Conservation (phyloP, 305 asterid genomes). For the Fraxinus platypoda region DNA sequence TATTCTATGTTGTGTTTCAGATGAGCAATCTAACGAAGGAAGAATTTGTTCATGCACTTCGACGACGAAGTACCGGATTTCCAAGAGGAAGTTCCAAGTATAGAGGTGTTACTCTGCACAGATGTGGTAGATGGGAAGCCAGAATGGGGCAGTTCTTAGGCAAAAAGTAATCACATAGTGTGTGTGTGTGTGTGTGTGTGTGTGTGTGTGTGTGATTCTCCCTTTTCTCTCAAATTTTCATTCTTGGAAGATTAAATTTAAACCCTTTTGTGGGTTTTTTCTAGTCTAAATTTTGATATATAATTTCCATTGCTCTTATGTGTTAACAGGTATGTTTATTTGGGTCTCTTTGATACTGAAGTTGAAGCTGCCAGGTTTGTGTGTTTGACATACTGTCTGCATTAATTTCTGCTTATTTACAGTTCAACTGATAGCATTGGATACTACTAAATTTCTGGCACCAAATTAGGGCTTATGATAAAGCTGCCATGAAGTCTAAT, state of each 20-base stretch:
- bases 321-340: conserved; percentile 73
- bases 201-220: neutral
- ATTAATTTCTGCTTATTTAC: neutral
- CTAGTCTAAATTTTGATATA: neutral
- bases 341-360: conserved; percentile 96
- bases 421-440: neutral
- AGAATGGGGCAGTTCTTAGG: conserved; percentile 96
- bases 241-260: neutral
- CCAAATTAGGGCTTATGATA: conserved; percentile 77
- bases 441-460: neutral
- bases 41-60: conserved; percentile 87
- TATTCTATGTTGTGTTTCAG: conserved; percentile 30
- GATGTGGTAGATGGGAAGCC: conserved; percentile 99
- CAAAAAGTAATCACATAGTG: conserved; percentile 60
- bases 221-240: neutral
- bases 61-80: conserved; percentile 90
- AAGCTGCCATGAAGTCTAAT: conserved; percentile 93
- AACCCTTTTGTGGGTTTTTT: neutral
- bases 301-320: neutral
- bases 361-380: conserved; percentile 93
- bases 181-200: neutral
- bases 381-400: neutral
- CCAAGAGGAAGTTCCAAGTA: conserved; percentile 96
- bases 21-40: conserved; percentile 86
- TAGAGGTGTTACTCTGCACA: conserved; percentile 96